phyloP scores from a whole-genome alignment of 1,139 yeast genomes.

The Magnusiomyces sp. region DNA sequence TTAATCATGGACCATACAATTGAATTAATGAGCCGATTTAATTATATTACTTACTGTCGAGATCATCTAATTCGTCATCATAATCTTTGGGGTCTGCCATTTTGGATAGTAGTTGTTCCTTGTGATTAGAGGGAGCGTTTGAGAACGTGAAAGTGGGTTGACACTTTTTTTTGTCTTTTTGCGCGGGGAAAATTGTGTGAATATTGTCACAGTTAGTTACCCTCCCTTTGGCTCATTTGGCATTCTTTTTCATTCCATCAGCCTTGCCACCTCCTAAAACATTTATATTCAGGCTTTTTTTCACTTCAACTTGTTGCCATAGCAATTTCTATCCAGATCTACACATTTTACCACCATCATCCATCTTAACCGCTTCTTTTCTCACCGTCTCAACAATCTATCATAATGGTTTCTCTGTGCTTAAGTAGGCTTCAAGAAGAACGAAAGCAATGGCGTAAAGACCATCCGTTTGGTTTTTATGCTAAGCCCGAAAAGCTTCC shows the following conservation, averaged over 20 bases:
- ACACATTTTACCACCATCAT: too few relatives aligned
- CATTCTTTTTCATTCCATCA: too few relatives aligned
- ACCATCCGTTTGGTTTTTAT: conserved; percentile 94
- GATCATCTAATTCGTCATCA: conserved; percentile 35
- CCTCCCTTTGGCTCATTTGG: background rate
- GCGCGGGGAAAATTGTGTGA: background rate
- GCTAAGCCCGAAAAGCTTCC: conserved; percentile 75
- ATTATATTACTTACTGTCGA: conserved; percentile 26
- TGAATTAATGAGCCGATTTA: too few relatives aligned
- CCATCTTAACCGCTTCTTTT: too few relatives aligned
- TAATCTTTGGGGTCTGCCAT: conserved; percentile 7
- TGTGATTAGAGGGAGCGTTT: too few relatives aligned
- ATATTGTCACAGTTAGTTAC: background rate
- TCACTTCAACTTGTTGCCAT: too few relatives aligned
- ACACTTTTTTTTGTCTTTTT: background rate
- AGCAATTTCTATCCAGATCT: too few relatives aligned
- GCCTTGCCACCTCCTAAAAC: too few relatives aligned
- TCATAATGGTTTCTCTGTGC: conserved; percentile 37
- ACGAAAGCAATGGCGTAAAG: conserved; percentile 92
- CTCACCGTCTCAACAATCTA: background rate
- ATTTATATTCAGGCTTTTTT: too few relatives aligned
- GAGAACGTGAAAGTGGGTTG: background rate
- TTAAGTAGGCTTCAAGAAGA: conserved; percentile 79
- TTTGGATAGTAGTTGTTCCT: too few relatives aligned
- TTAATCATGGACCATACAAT: background rate